Conservation (phyloP, 148 eudicot species). For the Rhododendron vialii region DNA sequence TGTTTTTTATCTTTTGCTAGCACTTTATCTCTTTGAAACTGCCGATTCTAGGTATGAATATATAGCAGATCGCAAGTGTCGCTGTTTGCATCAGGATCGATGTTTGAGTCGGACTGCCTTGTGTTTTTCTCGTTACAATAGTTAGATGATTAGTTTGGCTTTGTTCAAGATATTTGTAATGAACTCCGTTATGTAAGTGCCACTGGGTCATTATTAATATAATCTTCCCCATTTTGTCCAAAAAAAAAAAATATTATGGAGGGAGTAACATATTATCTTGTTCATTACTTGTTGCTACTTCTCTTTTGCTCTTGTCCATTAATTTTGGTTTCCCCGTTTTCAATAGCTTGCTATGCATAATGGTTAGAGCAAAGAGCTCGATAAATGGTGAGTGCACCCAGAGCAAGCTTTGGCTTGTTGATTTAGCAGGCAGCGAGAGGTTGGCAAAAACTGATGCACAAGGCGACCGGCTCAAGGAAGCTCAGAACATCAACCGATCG, state of each 20-base stretch:
- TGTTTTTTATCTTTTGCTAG: too few relatives aligned
- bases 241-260: not conserved
- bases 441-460: conserved; percentile 63
- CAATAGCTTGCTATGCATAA: conserved; percentile 50
- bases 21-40: too few relatives aligned
- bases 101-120: too few relatives aligned
- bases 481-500: conserved; percentile 68
- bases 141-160: too few relatives aligned
- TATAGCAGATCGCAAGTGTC: too few relatives aligned
- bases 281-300: not conserved
- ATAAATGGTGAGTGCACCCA: conserved; percentile 60
- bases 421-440: conserved; percentile 83
- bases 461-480: conserved; percentile 76
- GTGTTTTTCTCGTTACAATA: too few relatives aligned
- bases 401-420: conserved; percentile 75
- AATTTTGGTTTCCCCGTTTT: not conserved
- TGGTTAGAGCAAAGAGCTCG: conserved; percentile 49
- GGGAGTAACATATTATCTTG: not conserved
- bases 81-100: too few relatives aligned
- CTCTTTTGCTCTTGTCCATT: not conserved
- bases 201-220: too few relatives aligned
- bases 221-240: too few relatives aligned
- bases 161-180: too few relatives aligned
- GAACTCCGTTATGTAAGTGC: too few relatives aligned
- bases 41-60: too few relatives aligned